Conservation (phyloP, 441 rosid genomes). For the Biscutella laevigata region DNA sequence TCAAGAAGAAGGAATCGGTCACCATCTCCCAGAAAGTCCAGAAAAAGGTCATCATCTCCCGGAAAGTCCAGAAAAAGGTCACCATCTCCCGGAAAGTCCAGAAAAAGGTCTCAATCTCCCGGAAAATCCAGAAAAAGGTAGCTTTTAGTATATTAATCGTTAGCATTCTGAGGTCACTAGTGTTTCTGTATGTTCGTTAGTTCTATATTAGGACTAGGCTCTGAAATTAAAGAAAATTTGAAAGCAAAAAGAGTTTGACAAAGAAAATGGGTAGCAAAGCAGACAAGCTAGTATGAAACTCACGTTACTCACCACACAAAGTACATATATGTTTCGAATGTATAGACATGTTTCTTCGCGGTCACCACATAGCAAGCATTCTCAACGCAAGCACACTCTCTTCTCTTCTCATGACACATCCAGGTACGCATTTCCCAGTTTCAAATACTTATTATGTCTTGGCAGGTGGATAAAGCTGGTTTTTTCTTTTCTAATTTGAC, state of each 20-base stretch:
- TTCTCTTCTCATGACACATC: constrained; percentile 80
- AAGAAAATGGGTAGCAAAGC: constrained; percentile 23
- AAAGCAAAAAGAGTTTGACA: constrained; percentile 13
- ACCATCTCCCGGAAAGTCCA: constrained; percentile 75
- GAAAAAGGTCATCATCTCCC: constrained; percentile 59
- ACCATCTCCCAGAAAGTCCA: constrained; percentile 74
- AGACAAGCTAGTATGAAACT: constrained; percentile 26
- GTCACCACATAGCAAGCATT: constrained; percentile 99
- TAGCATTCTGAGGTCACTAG: constrained; percentile 2
- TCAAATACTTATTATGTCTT: constrained; percentile 29
- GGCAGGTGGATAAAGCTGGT: constrained; percentile 59
- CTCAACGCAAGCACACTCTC: constrained; percentile 94
- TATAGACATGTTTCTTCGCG: constrained; percentile 93
- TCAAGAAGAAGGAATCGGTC: constrained; percentile 52
- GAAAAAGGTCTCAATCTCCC: too few species aligned
- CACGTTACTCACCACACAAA: constrained; percentile 28
- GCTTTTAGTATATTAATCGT: neutral
- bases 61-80: constrained; percentile 53
- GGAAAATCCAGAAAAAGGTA: too few species aligned
- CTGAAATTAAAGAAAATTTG: constrained; percentile 3
- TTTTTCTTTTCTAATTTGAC: too few species aligned
- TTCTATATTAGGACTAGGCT: constrained; percentile 1
- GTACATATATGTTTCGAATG: constrained; percentile 81
- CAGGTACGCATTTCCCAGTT: constrained; percentile 42
- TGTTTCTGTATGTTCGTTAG: constrained; percentile 14